Evolutionary conservation across 2,329 filamentous ascomycete genomes (phyloP).

Genomic region (Xylaria sp.): DNA sequence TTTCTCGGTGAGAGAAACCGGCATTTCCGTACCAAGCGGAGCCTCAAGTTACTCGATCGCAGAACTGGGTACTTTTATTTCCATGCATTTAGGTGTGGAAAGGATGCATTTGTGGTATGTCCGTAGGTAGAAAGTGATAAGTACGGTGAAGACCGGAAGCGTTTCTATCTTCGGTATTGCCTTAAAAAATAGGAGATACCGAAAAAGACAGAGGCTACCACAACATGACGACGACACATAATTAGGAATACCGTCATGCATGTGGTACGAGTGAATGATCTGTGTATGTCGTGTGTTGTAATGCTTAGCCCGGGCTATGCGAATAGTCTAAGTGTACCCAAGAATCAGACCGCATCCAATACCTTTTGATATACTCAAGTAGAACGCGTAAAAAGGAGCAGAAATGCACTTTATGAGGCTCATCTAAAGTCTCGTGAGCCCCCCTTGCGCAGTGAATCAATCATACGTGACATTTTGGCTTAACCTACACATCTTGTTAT

Average conservation of each 20-base stretch:
- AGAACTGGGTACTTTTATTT: not conserved
- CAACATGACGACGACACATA: not conserved
- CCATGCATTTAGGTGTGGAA: not conserved
- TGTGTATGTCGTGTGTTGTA: not conserved
- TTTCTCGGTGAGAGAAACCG: slow-evolving; percentile 15
- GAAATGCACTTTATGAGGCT: not conserved
- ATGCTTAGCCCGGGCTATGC: not conserved
- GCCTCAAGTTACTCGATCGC: not conserved
- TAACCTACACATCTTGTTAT: not conserved
- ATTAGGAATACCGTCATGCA: not conserved
- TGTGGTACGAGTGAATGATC: not conserved
- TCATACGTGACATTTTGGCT: not conserved
- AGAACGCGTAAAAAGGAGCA: too few species aligned
- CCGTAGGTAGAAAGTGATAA: not conserved
- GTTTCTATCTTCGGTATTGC: not conserved
- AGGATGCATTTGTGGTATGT: not conserved
- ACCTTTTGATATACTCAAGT: too few species aligned
- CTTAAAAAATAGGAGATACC: not conserved
- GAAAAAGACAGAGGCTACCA: not conserved
- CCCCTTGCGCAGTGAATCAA: not conserved
- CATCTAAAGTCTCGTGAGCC: not conserved
- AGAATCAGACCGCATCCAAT: not conserved
- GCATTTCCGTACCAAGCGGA: not conserved
- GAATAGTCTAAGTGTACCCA: not conserved
- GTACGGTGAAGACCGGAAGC: not conserved